phyloP scores from a whole-genome alignment of 148 eudicot species.

The Linanthus parryae region DNA sequence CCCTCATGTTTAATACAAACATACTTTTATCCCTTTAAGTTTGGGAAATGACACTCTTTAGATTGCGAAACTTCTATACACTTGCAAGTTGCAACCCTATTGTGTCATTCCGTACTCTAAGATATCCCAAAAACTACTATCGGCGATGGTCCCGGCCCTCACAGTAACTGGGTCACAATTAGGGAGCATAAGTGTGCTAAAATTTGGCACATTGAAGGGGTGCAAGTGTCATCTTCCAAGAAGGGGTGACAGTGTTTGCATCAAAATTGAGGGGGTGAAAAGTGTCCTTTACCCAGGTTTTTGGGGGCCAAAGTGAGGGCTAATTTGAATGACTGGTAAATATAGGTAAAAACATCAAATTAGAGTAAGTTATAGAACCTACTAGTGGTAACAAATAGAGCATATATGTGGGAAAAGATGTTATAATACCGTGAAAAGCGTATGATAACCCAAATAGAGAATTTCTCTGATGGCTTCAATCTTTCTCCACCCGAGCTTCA shows the following conservation, averaged over 20 bases:
- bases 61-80: too few relatives aligned
- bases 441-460: slow-evolving; percentile 41
- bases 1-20: too few relatives aligned
- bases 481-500: slow-evolving; percentile 47
- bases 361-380: neutral
- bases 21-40: too few relatives aligned
- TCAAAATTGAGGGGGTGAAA: neutral
- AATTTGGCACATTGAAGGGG: too few relatives aligned
- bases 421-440: slow-evolving; percentile 38
- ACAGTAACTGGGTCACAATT: too few relatives aligned
- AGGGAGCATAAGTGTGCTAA: too few relatives aligned
- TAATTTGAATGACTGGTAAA: neutral
- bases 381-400: neutral
- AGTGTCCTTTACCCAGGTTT: neutral
- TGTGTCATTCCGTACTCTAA: too few relatives aligned
- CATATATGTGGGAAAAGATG: neutral
- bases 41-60: too few relatives aligned
- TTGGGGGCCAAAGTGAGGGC: neutral
- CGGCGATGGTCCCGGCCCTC: too few relatives aligned
- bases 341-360: neutral
- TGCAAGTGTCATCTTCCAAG: too few relatives aligned
- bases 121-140: too few relatives aligned
- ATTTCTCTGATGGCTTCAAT: slow-evolving; percentile 35
- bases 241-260: neutral
- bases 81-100: too few relatives aligned